Conservation (phyloP, 1,139 yeast species). For the Blastobotrys niveus region DNA sequence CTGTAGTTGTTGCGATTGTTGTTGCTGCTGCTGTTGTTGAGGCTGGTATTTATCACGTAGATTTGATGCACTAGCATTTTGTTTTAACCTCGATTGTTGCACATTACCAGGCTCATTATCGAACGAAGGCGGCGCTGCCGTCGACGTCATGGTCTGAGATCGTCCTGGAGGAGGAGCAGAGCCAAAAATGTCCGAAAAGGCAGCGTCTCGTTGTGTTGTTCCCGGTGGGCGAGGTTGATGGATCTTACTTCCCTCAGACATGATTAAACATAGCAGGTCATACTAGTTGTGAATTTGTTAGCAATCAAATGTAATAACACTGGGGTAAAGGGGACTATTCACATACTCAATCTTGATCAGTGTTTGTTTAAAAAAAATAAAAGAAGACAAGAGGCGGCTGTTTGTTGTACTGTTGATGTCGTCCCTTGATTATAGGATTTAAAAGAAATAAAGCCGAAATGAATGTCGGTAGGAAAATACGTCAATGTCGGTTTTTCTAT, state of each 20-base stretch:
- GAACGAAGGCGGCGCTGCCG: constrained; percentile 8
- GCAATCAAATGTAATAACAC: too few relatives aligned
- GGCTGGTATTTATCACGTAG: constrained; percentile 19
- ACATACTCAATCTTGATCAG: too few relatives aligned
- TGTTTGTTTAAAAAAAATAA: too few relatives aligned
- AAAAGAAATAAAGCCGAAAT: too few relatives aligned
- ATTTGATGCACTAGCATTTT: not conserved
- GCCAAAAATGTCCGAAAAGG: constrained; percentile 37
- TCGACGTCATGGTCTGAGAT: constrained; percentile 17
- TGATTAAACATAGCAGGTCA: constrained; percentile 4
- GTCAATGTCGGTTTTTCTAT: too few relatives aligned
- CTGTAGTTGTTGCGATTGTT: not conserved
- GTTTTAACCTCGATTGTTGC: not conserved
- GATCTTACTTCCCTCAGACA: constrained; percentile 14
- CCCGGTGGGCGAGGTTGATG: constrained; percentile 20
- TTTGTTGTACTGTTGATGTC: too few relatives aligned
- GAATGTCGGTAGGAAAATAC: too few relatives aligned
- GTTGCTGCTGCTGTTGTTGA: constrained; percentile 17
- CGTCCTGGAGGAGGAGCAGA: constrained; percentile 37
- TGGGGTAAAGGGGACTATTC: too few relatives aligned
- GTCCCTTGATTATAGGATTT: too few relatives aligned
- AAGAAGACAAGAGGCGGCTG: too few relatives aligned
- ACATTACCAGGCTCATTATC: constrained; percentile 1
- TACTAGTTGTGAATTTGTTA: too few relatives aligned
- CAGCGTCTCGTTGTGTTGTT: constrained; percentile 29